A percentile compares a stretch with the other conserved stretches of the same genome.
Evolutionary conservation across 306 rosid genomes (phyloP).

Genomic region (Sechiopsis laciniata): DNA sequence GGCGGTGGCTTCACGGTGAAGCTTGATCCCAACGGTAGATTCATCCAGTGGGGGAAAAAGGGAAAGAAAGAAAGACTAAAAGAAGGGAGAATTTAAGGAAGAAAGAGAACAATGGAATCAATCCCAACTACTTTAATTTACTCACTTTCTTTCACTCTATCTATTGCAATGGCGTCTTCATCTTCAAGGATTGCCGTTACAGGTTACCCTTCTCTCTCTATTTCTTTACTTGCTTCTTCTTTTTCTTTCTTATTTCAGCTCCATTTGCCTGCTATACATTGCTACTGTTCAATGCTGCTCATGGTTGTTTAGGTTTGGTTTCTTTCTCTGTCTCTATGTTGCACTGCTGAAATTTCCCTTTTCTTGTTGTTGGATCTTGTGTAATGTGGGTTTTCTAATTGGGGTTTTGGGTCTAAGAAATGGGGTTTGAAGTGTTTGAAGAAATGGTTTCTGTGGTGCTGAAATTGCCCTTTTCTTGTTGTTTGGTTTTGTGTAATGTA

Average conservation of each 20-base stretch:
- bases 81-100: too few species aligned
- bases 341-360: neutral
- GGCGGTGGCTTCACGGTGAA: neutral
- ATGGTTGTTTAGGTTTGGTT: neutral
- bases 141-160: too few species aligned
- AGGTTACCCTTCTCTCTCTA: neutral
- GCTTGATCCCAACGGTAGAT: neutral
- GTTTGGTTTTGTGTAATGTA: too few species aligned
- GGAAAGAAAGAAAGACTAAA: too few species aligned
- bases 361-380: neutral
- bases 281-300: slow-evolving; percentile 14
- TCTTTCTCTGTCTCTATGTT: neutral
- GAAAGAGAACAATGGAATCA: too few species aligned
- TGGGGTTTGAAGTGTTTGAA: neutral
- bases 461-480: too few species aligned
- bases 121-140: too few species aligned
- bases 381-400: slow-evolving; percentile 4
- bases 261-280: neutral
- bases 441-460: neutral
- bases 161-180: too few species aligned
- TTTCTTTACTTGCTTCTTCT: neutral
- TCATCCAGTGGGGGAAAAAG: neutral
- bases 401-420: neutral
- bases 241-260: neutral
- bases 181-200: too few species aligned